Base-by-base conservation (phyloP, 1,139 yeast species). In the Taphrina flavorubra region DNA sequence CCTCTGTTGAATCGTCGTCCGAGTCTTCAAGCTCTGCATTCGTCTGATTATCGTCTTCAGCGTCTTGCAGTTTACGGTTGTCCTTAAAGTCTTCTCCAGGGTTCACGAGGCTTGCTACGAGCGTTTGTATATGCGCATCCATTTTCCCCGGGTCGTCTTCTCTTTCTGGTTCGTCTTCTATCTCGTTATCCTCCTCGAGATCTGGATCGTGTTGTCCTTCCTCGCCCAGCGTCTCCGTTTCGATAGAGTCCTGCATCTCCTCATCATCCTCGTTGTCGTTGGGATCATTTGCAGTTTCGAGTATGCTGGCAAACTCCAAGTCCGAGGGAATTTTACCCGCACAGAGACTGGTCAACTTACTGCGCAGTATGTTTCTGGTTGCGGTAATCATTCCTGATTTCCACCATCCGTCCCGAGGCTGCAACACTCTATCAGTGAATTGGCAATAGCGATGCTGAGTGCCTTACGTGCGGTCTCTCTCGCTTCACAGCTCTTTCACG, bases 341-440 rank as follows among this genome's bases (percentile, higher is more conserved):
- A 47, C 44, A 49, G 20, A 68, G 57, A 20, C 55, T 56, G 11
- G 37, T 40, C 20, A 90, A 78, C 77, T 92, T 92, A 74, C 88
- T 89, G 72, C 92, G 83, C 70, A 92, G 83, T 18, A 92, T 82
- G 67, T 86, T 81, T 74, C 97, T 82, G n/a, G 53, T 20, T 25
- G 67, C 53, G 10, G 16, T 8, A 18, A 63, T 44, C 61, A 55
- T 63, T 36, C 36, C 18, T 6, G 59, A 20, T 6, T 59, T 40
- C 56, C 51, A 63, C 67, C 5, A 92, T 79, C 42, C 87, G 84
- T 51, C 84, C 83, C 76, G 91, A 81, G 11, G 87, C 86, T 62
- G 85, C 83, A 71, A 82, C 14, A 16, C 83, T 69, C 83, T 84
- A 70, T 86, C 83, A 98, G 98, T 94, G 0, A 98, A 98, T 76